Percentiles rank a stretch among this genome's conserved stretches.
Conservation (phyloP, 2,329 filamentous ascomycete genomes). For the Arachnomyces sp. region DNA sequence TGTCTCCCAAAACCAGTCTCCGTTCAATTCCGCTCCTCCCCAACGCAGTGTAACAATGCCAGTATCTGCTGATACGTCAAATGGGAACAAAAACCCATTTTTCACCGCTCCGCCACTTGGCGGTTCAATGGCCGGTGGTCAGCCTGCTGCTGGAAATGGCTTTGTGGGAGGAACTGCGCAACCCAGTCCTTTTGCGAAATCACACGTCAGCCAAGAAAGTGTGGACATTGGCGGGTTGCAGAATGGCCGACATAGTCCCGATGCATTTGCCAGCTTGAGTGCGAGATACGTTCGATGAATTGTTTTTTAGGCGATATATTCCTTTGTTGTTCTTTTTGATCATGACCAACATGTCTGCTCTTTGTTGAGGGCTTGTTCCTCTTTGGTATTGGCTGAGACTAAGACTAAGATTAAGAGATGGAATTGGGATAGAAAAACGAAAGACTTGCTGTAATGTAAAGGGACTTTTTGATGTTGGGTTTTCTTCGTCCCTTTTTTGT, state of each 20-base stretch:
- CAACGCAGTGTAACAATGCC: conserved; percentile 20
- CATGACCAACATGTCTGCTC: background rate
- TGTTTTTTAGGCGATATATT: conserved; percentile 1
- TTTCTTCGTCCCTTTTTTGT: too few relatives aligned
- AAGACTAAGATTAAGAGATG: too few relatives aligned
- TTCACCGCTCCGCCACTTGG: conserved; percentile 11
- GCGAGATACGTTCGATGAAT: conserved; percentile 32
- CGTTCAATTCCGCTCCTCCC: conserved; percentile 15
- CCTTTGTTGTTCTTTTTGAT: conserved; percentile 3
- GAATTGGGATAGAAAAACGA: too few relatives aligned
- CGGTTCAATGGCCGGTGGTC: conserved; percentile 3
- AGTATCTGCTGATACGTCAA: background rate
- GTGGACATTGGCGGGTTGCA: conserved; percentile 41
- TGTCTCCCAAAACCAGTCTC: conserved; percentile 18
- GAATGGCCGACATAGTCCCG: conserved; percentile 43
- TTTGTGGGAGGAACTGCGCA: conserved; percentile 8
- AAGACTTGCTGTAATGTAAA: too few relatives aligned
- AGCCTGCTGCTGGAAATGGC: conserved; percentile 11
- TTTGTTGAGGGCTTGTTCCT: too few relatives aligned
- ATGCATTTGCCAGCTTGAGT: conserved; percentile 45
- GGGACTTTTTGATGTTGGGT: too few relatives aligned
- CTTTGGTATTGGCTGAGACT: too few relatives aligned
- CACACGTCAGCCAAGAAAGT: conserved; percentile 42
- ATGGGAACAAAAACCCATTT: conserved; percentile 25
- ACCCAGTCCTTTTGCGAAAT: conserved; percentile 9